Percentiles rank a stretch among this genome's conserved stretches.
phyloP scores from a whole-genome alignment of 495 filamentous ascomycete species.

The Aspergillus cristatus region DNA sequence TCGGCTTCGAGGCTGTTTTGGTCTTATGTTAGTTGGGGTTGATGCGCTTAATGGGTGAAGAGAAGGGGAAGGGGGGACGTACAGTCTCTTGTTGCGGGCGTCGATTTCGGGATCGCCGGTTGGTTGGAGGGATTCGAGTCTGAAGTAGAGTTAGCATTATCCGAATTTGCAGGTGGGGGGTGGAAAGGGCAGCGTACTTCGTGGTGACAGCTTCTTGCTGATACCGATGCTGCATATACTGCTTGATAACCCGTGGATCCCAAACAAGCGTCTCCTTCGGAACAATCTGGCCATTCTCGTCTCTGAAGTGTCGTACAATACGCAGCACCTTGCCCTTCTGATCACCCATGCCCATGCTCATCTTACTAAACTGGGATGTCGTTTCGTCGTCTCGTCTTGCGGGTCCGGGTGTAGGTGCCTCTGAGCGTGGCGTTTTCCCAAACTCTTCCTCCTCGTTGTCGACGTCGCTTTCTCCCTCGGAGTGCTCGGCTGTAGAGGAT shows the following conservation, averaged over 20 bases:
- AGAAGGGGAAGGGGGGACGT: conserved; percentile 9
- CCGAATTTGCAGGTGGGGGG: conserved; percentile 3
- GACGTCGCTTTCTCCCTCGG: conserved; percentile 53
- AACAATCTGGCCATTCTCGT: conserved; percentile 53
- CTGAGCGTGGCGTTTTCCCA: conserved; percentile 52
- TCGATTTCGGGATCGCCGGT: conserved; percentile 72
- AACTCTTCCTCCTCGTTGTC: conserved; percentile 52
- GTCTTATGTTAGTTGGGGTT: conserved; percentile 1
- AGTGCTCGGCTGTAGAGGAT: conserved; percentile 52
- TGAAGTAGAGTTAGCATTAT: conserved; percentile 16
- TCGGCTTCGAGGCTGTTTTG: conserved; percentile 68
- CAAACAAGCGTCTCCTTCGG: conserved; percentile 53
- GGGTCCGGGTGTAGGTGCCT: conserved; percentile 48
- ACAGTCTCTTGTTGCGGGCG: conserved; percentile 47
- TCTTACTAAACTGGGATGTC: conserved; percentile 74
- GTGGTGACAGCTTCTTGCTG: conserved; percentile 54
- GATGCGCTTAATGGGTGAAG: too few relatives aligned
- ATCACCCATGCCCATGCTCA: conserved; percentile 58
- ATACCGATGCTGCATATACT: conserved; percentile 47
- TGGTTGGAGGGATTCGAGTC: conserved; percentile 51
- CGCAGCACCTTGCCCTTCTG: conserved; percentile 62
- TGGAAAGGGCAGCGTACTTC: conserved; percentile 37
- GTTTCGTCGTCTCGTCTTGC: conserved; percentile 64
- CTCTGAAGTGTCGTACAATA: conserved; percentile 58
- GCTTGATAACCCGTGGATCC: conserved; percentile 65